Evolutionary conservation across 495 filamentous ascomycete species (phyloP), one percentile per base, ranked within the genome.

Genomic region (Clavariopsis aquatica): DNA sequence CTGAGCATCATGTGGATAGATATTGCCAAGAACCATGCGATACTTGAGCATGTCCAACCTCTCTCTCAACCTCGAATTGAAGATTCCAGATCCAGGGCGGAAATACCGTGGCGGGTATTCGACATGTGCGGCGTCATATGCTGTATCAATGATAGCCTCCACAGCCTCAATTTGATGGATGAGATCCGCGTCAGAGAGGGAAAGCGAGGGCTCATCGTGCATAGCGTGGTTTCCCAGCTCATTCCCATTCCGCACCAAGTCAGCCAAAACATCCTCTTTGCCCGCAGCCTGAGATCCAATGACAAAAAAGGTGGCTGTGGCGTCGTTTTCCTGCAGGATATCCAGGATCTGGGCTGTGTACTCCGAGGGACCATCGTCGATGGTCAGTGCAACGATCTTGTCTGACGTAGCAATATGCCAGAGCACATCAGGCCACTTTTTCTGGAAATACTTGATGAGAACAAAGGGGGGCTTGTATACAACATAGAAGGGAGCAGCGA

Each of bases 1-100:
- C 78, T 93, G 89, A 49, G 91, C 83, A 75, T 96, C 91, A 76
- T 95, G 90, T 15, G 91, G 91, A 74, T 93, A 95, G 29, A 94
- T 87, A 72, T 85, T 87, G 15, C 91, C 91, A 31, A 96, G 76
- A 17, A 93, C 88, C 2, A 93, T 69, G 45, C 79, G 71, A 72
- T 89, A 91, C 0, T 85, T 85, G 47, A 91, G 56, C 49, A 67
- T 73, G 20, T 70, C 64, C 13, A 89, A 74, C 9, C 86, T 69
- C 20, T 74, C 74, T 10, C 86, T 77, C 84, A 94, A 89, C 7
- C 84, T 74, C 12, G 79, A 74, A 65, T 83, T 89, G 71, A 93
- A 94, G 70, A 93, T 87, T 19, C 91, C 91, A 0, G 86, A 90
- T 0, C 91, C 91, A 0, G 91, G 91, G 0, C 91, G 83, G 73